Evolutionary conservation across 345 rosid genomes (phyloP).

Genomic region (Syzygium grande): DNA sequence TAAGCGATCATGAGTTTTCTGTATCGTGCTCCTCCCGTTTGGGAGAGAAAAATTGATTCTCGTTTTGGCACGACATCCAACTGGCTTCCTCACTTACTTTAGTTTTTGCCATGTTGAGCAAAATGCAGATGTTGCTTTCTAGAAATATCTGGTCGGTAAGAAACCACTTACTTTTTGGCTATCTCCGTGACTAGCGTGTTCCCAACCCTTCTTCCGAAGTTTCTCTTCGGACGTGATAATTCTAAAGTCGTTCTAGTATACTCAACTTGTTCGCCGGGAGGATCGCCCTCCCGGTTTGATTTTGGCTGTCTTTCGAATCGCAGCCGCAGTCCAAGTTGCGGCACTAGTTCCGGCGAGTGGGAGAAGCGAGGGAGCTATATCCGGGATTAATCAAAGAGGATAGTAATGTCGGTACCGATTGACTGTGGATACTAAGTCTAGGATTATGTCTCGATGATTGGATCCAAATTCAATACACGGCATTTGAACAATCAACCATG

Average conservation of each 20-base stretch:
- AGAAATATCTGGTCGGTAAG: background rate
- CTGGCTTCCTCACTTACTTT: background rate
- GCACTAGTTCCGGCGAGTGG: background rate
- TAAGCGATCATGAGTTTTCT: background rate
- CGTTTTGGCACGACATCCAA: background rate
- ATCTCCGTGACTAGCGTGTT: background rate
- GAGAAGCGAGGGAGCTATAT: background rate
- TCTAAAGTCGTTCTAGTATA: accelerated
- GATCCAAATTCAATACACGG: background rate
- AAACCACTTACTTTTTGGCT: background rate
- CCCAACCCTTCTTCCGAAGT: background rate
- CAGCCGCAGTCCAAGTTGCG: background rate
- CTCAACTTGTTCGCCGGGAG: background rate
- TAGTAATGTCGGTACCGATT: background rate
- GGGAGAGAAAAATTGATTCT: background rate
- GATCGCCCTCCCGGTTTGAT: background rate
- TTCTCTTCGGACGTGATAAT: background rate
- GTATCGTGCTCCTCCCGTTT: background rate
- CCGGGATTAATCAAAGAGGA: background rate
- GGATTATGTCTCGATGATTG: background rate
- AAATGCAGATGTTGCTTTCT: background rate
- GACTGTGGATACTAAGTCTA: background rate
- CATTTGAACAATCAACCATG: background rate
- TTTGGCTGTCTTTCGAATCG: background rate
- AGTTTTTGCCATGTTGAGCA: background rate